Evolutionary conservation across 148 eudicot genomes (phyloP).

Genomic region (Persicaria tinctoria): DNA sequence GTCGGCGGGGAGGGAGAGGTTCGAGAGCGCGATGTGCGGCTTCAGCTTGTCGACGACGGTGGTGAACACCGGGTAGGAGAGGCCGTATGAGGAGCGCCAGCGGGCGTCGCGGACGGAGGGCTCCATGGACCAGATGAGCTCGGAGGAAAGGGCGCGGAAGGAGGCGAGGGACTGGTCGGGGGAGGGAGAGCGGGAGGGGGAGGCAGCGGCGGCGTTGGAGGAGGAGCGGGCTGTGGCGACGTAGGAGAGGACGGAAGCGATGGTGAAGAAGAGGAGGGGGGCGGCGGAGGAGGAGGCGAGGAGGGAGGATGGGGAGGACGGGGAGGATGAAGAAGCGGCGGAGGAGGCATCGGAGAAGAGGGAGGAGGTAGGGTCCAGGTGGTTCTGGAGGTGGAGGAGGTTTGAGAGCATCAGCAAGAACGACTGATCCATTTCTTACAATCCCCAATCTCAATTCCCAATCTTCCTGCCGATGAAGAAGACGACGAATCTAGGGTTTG

Average conservation of each 20-base stretch:
- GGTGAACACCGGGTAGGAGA: slow-evolving; percentile 82
- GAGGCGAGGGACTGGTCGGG: slow-evolving; percentile 63
- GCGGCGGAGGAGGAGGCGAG: slow-evolving; percentile 46
- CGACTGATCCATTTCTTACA: slow-evolving; percentile 49
- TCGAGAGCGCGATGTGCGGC: slow-evolving; percentile 63
- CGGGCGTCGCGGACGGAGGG: slow-evolving; percentile 70
- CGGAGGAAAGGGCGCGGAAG: slow-evolving; percentile 83
- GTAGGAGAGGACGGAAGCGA: slow-evolving; percentile 65
- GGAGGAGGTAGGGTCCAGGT: slow-evolving; percentile 76
- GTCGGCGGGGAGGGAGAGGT: slow-evolving; percentile 82
- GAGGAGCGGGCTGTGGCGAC: slow-evolving; percentile 37
- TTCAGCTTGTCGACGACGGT: slow-evolving; percentile 73
- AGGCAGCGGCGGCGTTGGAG: slow-evolving; percentile 22
- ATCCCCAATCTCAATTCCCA: no score
- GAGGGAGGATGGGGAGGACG: slow-evolving; percentile 27
- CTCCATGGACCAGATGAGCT: slow-evolving; percentile 82
- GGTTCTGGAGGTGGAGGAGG: slow-evolving; percentile 76
- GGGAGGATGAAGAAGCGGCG: slow-evolving; percentile 25
- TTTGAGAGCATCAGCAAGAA: slow-evolving; percentile 70
- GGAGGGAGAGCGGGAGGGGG: slow-evolving; percentile 26
- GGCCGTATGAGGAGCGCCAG: slow-evolving; percentile 72
- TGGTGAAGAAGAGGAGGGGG: slow-evolving; percentile 71
- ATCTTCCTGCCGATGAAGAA: no score
- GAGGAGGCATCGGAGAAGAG: slow-evolving; percentile 43
- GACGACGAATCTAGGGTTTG: no score